Conservation (phyloP, 495 filamentous ascomycete species). For the Amorphotheca resinae region DNA sequence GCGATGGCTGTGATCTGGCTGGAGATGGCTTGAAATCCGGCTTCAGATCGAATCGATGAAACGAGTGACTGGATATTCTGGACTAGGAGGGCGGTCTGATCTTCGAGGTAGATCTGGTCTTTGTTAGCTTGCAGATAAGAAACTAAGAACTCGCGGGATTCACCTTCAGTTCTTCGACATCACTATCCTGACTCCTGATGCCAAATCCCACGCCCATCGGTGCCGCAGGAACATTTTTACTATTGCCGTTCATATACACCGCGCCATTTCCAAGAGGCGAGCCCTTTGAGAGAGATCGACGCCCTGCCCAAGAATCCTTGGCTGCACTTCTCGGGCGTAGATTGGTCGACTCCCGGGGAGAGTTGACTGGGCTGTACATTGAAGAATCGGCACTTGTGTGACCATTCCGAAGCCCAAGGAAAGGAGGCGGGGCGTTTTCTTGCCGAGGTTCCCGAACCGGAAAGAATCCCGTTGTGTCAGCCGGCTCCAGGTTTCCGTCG, state of each 20-base stretch:
- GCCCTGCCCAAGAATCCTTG: slow-evolving; percentile 19
- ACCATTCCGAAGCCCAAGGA: slow-evolving; percentile 30
- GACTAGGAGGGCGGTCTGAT: slow-evolving; percentile 69
- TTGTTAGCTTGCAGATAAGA: slow-evolving; percentile 5
- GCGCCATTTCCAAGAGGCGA: slow-evolving; percentile 20
- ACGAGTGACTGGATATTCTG: slow-evolving; percentile 75
- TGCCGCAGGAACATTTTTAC: slow-evolving; percentile 26
- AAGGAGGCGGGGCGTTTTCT: slow-evolving; percentile 31
- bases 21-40: slow-evolving; percentile 50
- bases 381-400: slow-evolving; percentile 35
- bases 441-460: slow-evolving; percentile 20
- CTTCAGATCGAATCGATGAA: slow-evolving; percentile 60
- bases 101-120: slow-evolving; percentile 63
- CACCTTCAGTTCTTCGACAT: slow-evolving; percentile 64
- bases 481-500: slow-evolving; percentile 43
- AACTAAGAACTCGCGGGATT: slow-evolving; percentile 1
- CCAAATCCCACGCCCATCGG: slow-evolving; percentile 20
- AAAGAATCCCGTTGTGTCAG: slow-evolving; percentile 41
- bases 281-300: slow-evolving; percentile 24
- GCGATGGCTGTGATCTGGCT: slow-evolving; percentile 61
- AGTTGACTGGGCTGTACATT: slow-evolving; percentile 41
- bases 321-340: slow-evolving; percentile 22
- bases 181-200: slow-evolving; percentile 28
- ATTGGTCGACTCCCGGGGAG: slow-evolving; percentile 36
- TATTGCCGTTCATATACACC: slow-evolving; percentile 22